Percentiles rank a stretch among this genome's conserved stretches.
phyloP scores from a whole-genome alignment of 441 rosid species.

The Syzygium malaccense region DNA sequence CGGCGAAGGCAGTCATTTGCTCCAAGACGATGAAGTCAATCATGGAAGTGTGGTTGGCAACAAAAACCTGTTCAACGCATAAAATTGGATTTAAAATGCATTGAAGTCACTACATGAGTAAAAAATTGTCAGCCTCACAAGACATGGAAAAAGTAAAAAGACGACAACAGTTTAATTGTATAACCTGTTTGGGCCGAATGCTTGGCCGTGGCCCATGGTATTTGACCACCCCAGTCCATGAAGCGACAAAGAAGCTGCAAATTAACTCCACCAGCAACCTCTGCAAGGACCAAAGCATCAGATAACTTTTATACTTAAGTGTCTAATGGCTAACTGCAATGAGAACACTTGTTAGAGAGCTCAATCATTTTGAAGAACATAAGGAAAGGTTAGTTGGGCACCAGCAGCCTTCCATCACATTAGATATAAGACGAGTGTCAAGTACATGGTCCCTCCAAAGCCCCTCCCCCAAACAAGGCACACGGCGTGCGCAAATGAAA shows the following conservation, averaged over 20 bases:
- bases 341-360: background rate
- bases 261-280: slow-evolving; percentile 94
- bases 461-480: background rate
- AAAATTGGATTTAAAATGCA: slow-evolving; percentile 6
- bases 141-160: background rate
- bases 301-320: background rate
- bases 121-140: background rate
- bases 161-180: background rate
- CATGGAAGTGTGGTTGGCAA: slow-evolving; percentile 98
- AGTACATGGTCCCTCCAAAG: background rate
- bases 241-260: slow-evolving; percentile 97
- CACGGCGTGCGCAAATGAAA: rapidly evolving
- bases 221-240: slow-evolving; percentile 97
- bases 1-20: slow-evolving; percentile 97
- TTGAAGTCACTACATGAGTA: background rate
- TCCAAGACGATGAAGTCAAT: slow-evolving; percentile 91
- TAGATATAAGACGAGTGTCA: background rate
- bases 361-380: background rate
- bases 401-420: background rate
- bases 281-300: slow-evolving; percentile 22
- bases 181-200: slow-evolving; percentile 95
- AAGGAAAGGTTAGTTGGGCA: background rate
- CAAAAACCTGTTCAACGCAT: slow-evolving; percentile 64
- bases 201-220: slow-evolving; percentile 98
- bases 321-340: background rate